phyloP scores from a whole-genome alignment of 495 filamentous ascomycete genomes.

The Astrothelium macrocarpum region DNA sequence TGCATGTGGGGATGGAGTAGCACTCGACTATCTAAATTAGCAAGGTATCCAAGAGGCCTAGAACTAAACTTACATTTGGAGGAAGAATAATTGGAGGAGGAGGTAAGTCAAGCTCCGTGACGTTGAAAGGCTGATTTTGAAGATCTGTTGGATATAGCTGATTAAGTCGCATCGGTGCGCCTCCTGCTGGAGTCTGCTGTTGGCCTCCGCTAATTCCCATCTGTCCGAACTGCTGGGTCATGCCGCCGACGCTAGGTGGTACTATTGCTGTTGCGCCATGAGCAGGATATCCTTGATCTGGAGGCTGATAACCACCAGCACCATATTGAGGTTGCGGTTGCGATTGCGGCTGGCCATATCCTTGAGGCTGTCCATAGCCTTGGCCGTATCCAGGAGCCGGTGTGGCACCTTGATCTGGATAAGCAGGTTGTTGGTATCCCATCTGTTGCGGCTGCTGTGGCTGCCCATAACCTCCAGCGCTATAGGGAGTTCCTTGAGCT shows the following conservation, averaged over 20 bases:
- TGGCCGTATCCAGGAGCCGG: slow-evolving; percentile 5
- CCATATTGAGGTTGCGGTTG: no score
- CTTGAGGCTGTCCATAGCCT: slow-evolving; percentile 9
- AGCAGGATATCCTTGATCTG: slow-evolving; percentile 53
- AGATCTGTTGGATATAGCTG: slow-evolving; percentile 87
- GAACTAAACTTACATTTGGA: slow-evolving; percentile 61
- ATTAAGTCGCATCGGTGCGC: slow-evolving; percentile 58
- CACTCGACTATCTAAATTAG: slow-evolving; percentile 58
- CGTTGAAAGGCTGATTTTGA: slow-evolving; percentile 85
- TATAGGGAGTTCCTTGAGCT: slow-evolving; percentile 10
- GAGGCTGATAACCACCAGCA: slow-evolving; percentile 54
- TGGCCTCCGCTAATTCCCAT: slow-evolving; percentile 57
- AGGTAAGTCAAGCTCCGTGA: slow-evolving; percentile 81
- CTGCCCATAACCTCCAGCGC: slow-evolving; percentile 16
- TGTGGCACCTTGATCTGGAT: slow-evolving; percentile 16
- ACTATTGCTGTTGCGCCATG: slow-evolving; percentile 36
- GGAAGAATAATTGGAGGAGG: slow-evolving; percentile 87
- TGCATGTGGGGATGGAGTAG: slow-evolving; percentile 81
- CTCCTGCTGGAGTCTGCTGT: slow-evolving; percentile 42
- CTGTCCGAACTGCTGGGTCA: slow-evolving; percentile 74
- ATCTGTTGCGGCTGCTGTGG: slow-evolving; percentile 20
- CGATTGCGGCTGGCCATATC: slow-evolving; percentile 27
- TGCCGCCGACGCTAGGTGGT: slow-evolving; percentile 52
- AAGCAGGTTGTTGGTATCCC: slow-evolving; percentile 23
- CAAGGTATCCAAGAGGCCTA: slow-evolving; percentile 5